Evolutionary conservation across 768 basidiomycete species (phyloP).

Genomic region (Lactarius quietus): DNA sequence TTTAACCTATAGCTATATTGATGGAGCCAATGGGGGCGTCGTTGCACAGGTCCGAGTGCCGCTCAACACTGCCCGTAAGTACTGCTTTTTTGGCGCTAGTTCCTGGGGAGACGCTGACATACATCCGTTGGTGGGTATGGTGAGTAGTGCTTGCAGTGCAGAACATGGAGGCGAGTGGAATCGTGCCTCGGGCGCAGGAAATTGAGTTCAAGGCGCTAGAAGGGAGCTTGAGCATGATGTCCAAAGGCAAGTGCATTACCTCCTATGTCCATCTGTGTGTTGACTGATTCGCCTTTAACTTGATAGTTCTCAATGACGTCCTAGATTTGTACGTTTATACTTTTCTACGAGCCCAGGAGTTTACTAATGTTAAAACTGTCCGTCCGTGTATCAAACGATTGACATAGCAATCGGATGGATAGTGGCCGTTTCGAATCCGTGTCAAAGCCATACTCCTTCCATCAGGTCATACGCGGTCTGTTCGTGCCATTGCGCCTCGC

Average conservation of each 20-base stretch:
- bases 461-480: constrained; percentile 71
- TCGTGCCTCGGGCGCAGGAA: constrained; percentile 69
- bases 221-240: constrained; percentile 85
- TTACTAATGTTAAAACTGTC: neutral
- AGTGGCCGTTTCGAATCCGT: constrained; percentile 78
- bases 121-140: neutral
- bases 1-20: constrained; percentile 31
- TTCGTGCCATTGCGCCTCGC: constrained; percentile 66
- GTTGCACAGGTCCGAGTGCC: constrained; percentile 71
- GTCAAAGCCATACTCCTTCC: constrained; percentile 68
- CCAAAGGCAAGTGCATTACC: constrained; percentile 51
- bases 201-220: constrained; percentile 86
- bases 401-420: constrained; percentile 74
- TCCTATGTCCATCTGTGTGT: constrained; percentile 8
- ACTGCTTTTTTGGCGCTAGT: neutral
- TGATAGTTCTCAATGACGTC: constrained; percentile 69
- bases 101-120: neutral
- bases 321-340: constrained; percentile 57
- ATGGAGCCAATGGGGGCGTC: constrained; percentile 22
- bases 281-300: constrained; percentile 10
- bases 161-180: constrained; percentile 81
- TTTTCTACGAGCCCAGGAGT: neutral
- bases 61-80: constrained; percentile 63
- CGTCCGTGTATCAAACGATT: neutral
- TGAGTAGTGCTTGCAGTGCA: constrained; percentile 72